These are phyloP conservation scores for Scheffersomyces quercinus DNA, from an alignment of 1,139 yeast genomes.

Conservation along the genomic window DNA sequence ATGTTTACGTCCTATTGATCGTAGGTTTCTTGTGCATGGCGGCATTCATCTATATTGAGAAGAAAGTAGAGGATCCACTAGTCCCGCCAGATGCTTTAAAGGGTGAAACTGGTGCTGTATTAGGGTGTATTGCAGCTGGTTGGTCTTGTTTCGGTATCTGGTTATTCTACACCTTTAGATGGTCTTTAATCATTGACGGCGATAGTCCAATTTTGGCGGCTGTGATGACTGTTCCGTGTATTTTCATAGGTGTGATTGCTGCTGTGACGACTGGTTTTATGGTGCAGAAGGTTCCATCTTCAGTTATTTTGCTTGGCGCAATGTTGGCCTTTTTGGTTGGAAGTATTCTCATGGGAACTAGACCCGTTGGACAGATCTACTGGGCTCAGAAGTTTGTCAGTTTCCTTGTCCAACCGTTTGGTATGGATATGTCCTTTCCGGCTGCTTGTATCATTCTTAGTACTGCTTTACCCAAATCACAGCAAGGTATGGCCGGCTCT, in stretches of 20 bases:
- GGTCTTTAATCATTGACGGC: conserved; percentile 31
- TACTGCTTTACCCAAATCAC: conserved; percentile 48
- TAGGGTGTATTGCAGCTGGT: conserved; percentile 54
- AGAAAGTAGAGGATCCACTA: conserved; percentile 40
- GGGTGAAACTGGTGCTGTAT: conserved; percentile 45
- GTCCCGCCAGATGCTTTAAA: conserved; percentile 44
- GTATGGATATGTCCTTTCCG: conserved; percentile 70
- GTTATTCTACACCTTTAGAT: conserved; percentile 47
- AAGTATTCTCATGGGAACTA: conserved; percentile 41
- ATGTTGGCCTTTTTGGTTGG: conserved; percentile 47
- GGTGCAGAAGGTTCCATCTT: conserved; percentile 38
- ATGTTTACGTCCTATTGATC: conserved; percentile 51
- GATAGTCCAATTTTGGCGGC: conserved; percentile 36
- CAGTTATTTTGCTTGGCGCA: conserved; percentile 45
- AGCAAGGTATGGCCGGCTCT: conserved; percentile 69
- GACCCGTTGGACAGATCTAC: conserved; percentile 47
- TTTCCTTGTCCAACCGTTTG: conserved; percentile 49
- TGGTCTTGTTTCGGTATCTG: conserved; percentile 66
- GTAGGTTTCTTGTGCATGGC: conserved; percentile 42
- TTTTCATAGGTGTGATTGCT: conserved; percentile 40
- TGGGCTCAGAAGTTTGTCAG: conserved; percentile 58
- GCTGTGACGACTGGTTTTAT: conserved; percentile 44
- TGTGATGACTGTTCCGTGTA: conserved; percentile 26
- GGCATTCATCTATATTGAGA: conserved; percentile 38
- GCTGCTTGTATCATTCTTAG: conserved; percentile 57